Percentiles rank a stretch among this genome's conserved stretches.
These are phyloP conservation scores for Ilex paraguariensis DNA, from an alignment of 305 asterid species.

Conservation along the genomic window DNA sequence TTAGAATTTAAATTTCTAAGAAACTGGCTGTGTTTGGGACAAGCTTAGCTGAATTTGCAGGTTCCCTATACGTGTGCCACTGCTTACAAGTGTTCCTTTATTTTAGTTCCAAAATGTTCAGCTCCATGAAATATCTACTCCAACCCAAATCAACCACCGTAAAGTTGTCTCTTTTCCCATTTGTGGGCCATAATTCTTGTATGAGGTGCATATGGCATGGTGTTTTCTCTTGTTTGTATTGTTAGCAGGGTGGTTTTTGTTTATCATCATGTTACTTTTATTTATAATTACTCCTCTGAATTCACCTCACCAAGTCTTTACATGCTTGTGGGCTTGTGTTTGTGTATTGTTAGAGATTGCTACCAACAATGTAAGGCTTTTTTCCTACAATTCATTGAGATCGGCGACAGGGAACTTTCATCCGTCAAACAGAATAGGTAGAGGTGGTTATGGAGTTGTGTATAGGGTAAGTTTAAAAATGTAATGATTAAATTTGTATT, in stretches of 20 bases:
- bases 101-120: no score
- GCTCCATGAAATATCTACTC: no score
- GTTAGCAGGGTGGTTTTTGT: neutral
- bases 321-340: neutral
- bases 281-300: neutral
- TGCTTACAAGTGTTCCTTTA: no score
- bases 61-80: no score
- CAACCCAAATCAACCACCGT: no score
- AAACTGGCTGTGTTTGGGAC: no score
- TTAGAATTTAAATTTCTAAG: no score
- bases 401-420: constrained; percentile 69
- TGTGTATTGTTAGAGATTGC: constrained; percentile 35
- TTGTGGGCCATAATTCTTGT: neutral
- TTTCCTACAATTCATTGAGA: constrained; percentile 54
- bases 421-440: constrained; percentile 63
- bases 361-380: constrained; percentile 53
- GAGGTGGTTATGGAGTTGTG: constrained; percentile 83
- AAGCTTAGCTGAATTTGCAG: no score
- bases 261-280: no score
- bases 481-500: no score
- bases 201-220: neutral
- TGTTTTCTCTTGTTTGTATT: neutral
- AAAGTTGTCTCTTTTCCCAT: neutral
- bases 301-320: neutral
- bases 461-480: constrained; percentile 37